Base-by-base conservation (phyloP, 2,329 filamentous ascomycete genomes). In the Aquanectria penicillioides region DNA sequence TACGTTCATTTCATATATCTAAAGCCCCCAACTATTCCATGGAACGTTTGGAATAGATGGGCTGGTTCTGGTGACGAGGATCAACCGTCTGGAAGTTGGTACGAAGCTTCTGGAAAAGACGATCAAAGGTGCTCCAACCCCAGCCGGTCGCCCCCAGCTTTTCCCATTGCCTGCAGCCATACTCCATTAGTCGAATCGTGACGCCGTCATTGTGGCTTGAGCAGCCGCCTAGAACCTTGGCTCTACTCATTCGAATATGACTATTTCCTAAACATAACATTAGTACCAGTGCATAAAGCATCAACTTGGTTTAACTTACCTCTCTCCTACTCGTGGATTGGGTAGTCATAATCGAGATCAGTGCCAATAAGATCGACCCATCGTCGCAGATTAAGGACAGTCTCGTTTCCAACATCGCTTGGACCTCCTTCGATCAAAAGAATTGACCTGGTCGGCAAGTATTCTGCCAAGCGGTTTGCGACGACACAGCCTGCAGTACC, bases 191-290 rank as follows among this genome's bases (percentile, higher is more conserved):
- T 29, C 90, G 84, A 83, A 93, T 93, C 11, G 89, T 92, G 74
- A 94, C 93, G 66, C 94, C 80, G 9, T 91, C 94, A 78, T 94
- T 94, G 82, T 94, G 91, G 63, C 89, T 92, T 34, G 90, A 93
- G 81, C 91, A 94, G 63, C 91, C 91, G 67, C 91, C 91, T 18
- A 94, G 82, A 17, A 94, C 90, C 79, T 94, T 94, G 57, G 91
- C 91, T 62, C 91, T 87, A 13, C 91, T 93, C 79, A 94, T 91
- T 61, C 90, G 86, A 77, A 94, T 94, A 77, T 90, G 83, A 37
- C 89, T 93, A 80, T 94, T 94, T 71, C 90, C 90, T 85, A 78
- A 67, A 13, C 12, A 22, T 33, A 7, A 78, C 7, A 12, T 29
- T 12, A 29, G 26, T 7, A 7, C 26, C 12, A 29, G 26, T 12